Base-by-base conservation (phyloP, 345 rosid species). In the Aquilaria yunnanensis region DNA sequence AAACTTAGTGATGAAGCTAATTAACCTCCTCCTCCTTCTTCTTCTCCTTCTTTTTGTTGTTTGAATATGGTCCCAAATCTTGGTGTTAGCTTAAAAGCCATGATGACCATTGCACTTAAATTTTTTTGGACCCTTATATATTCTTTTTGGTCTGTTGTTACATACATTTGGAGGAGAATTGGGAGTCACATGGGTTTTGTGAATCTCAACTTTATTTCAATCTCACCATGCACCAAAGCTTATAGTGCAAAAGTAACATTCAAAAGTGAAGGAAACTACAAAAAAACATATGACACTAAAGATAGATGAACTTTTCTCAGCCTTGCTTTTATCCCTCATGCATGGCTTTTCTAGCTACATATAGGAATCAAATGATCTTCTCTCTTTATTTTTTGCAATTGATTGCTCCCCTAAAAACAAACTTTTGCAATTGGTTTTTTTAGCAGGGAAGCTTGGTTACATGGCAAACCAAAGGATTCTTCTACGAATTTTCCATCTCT, bases 371-470 rank as follows among this genome's bases (percentile, higher is more conserved):
- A 37, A 5, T 37, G 43, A 72, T 63, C 75, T 82, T 73, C 78
- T 75, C 76, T 76, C 70, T 47, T 54, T 71, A 60, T 73, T 66
- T 73, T 70, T 37, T 37, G 43, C 7, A 37, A 37, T 37, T 37
- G 5, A 8, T 37, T 37, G 5, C 7, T 37, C 8, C 43, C 8
- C 43, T 37, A 8, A 37, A 37, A 37, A 37, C 7, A 37, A 37
- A 5, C 43, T 37, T 37, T 37, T 37, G 43, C 43, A 37, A 16
- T 16, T 75, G 74, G 64, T 69, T 80, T 70, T 80, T 70, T 59
- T 70, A 73, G 73, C 93, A 94, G 96, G 83, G 96, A 90, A 78
- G 89, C 88, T 80, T 90, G 93, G 93, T 73, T 94, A 86, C 87
- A 86, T 83, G 91, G 81, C 68, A 88, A 81, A 75, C 61, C 80